Evolutionary conservation across 179 eudicot genomes (phyloP).

Genomic region (Beta macrorhiza): DNA sequence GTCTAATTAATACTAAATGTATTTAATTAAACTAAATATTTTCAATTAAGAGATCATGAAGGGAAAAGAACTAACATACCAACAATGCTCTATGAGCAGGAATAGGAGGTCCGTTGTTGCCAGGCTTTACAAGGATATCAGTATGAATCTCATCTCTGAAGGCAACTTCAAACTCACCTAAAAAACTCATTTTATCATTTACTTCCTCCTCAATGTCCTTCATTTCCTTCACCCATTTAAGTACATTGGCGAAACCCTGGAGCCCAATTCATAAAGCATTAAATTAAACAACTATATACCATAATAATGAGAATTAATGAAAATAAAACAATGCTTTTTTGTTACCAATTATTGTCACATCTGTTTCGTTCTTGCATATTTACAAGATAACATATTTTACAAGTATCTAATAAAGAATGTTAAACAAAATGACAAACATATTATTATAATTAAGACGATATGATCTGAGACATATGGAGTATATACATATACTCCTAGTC

Average conservation of each 20-base stretch:
- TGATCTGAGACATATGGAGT: too few relatives aligned
- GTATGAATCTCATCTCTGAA: slow-evolving; percentile 68
- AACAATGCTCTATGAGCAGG: slow-evolving; percentile 81
- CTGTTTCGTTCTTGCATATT: too few relatives aligned
- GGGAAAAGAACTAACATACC: slow-evolving; percentile 36
- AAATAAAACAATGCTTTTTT: too few relatives aligned
- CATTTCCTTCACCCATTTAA: slow-evolving; percentile 75
- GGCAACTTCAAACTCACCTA: slow-evolving; percentile 52
- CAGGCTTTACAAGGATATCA: slow-evolving; percentile 74
- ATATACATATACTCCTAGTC: too few relatives aligned
- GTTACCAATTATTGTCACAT: too few relatives aligned
- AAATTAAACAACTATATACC: not conserved
- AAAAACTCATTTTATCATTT: slow-evolving; percentile 54
- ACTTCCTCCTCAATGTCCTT: slow-evolving; percentile 54
- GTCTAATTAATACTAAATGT: not conserved
- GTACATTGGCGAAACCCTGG: slow-evolving; percentile 59
- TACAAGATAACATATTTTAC: too few relatives aligned
- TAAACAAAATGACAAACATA: too few relatives aligned
- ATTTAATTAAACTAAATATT: too few relatives aligned
- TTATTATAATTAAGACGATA: too few relatives aligned
- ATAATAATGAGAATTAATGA: not conserved
- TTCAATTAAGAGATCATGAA: not conserved
- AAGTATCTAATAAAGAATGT: too few relatives aligned
- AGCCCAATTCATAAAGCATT: not conserved
- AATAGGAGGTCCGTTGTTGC: slow-evolving; percentile 60